A percentile compares a stretch with the other conserved stretches of the same genome.
Conservation (phyloP, 2,329 filamentous ascomycete genomes). For the Rutstroemia sp. region DNA sequence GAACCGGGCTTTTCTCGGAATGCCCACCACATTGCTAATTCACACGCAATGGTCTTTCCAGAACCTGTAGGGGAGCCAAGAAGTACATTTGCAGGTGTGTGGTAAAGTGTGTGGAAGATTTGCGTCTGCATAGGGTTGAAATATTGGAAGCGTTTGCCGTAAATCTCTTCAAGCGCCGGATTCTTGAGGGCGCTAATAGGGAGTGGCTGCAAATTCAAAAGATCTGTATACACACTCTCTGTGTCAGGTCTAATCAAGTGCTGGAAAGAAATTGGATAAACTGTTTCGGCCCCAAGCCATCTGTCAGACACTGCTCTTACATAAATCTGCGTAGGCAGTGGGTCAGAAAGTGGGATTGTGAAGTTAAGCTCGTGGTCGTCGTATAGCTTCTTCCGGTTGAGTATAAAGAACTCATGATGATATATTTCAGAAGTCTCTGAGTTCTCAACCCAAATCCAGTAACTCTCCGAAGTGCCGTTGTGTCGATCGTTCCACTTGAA, state of each 20-base stretch:
- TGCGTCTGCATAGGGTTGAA: constrained; percentile 99
- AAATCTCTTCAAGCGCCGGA: constrained; percentile 77
- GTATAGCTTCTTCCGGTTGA: constrained; percentile 81
- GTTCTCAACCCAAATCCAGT: constrained; percentile 99
- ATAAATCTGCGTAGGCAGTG: constrained; percentile 91
- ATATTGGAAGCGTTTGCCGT: constrained; percentile 81
- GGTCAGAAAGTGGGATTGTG: constrained; percentile 90
- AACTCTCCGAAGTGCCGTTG: constrained; percentile 90
- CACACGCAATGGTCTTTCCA: constrained; percentile 93
- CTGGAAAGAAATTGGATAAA: constrained; percentile 92
- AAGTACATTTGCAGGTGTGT: constrained; percentile 85
- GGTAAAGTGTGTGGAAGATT: constrained; percentile 93
- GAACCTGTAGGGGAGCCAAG: constrained; percentile 94
- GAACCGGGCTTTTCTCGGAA: constrained; percentile 90
- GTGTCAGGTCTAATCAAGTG: constrained; percentile 96
- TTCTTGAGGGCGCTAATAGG: constrained; percentile 85
- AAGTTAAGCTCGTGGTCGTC: constrained; percentile 98
- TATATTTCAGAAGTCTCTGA: constrained; percentile 97
- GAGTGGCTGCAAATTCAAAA: constrained; percentile 84
- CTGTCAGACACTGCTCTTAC: constrained; percentile 89
- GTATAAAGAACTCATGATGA: constrained; percentile 93
- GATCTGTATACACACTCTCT: constrained; percentile 92
- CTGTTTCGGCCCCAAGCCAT: constrained; percentile 94
- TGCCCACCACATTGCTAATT: constrained; percentile 99
- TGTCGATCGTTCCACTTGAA: constrained; percentile 93